These are phyloP conservation scores for Amoebophrya sp. DNA, from an alignment of 169 alveolate species.

Conservation along the genomic window DNA sequence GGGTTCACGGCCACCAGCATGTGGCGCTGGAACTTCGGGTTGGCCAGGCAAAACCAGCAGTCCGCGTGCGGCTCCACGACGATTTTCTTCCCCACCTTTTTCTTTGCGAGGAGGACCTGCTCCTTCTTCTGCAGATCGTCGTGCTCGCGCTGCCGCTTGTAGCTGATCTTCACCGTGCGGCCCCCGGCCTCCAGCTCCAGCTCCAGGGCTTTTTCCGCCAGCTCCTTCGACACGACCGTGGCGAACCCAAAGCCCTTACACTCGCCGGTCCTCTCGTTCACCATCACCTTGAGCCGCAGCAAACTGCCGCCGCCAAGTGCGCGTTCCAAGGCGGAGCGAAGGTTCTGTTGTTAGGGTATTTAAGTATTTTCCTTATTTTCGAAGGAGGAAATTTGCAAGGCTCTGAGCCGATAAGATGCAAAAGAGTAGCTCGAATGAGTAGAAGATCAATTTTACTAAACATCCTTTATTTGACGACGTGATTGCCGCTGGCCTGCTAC, in stretches of 20 bases:
- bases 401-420: too few relatives aligned
- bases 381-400: too few relatives aligned
- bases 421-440: too few relatives aligned
- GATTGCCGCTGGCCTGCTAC: too few relatives aligned
- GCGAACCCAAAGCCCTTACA: background rate
- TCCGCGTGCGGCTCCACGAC: conserved; percentile 29
- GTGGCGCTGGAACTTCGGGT: conserved; percentile 20
- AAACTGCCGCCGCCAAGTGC: background rate
- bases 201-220: background rate
- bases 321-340: background rate
- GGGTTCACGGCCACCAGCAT: background rate
- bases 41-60: conserved; percentile 28
- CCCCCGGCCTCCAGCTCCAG: background rate
- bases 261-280: background rate
- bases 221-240: background rate
- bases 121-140: background rate
- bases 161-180: background rate
- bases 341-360: too few relatives aligned
- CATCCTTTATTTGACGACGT: too few relatives aligned
- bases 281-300: background rate
- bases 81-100: background rate
- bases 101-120: background rate
- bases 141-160: background rate
- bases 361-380: too few relatives aligned
- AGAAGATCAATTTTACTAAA: too few relatives aligned